Evolutionary conservation across 805 yeast species (phyloP).

Genomic region (Metschnikowia vanudenii): DNA sequence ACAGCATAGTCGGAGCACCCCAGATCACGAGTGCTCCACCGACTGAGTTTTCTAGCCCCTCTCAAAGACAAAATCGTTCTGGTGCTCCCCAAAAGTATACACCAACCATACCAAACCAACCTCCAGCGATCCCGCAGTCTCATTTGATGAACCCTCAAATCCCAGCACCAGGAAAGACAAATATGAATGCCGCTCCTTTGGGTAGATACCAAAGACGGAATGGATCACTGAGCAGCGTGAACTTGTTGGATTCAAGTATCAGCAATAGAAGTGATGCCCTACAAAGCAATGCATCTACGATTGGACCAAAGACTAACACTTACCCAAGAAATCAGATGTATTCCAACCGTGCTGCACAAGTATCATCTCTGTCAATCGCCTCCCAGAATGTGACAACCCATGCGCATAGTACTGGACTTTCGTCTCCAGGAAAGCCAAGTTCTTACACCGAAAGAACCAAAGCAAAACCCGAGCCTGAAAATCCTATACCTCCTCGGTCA

Average conservation of each 20-base stretch:
- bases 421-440: neutral
- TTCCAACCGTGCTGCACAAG: slow-evolving; percentile 15
- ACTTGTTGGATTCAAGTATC: slow-evolving; percentile 6
- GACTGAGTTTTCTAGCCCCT: slow-evolving; percentile 14
- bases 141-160: slow-evolving; percentile 1
- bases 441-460: neutral
- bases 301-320: neutral
- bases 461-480: neutral
- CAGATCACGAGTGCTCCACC: slow-evolving; percentile 9
- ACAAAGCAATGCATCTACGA: neutral
- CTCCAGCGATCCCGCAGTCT: slow-evolving; percentile 6
- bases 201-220: slow-evolving; percentile 9
- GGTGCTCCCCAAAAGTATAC: slow-evolving; percentile 5
- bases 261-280: slow-evolving; percentile 1
- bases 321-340: slow-evolving; percentile 10
- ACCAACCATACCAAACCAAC: neutral
- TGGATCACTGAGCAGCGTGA: slow-evolving; percentile 14
- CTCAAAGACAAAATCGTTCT: slow-evolving; percentile 8
- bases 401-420: neutral
- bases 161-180: neutral
- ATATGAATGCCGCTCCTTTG: slow-evolving; percentile 1
- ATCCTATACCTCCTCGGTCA: neutral
- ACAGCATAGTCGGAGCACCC: slow-evolving; percentile 3
- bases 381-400: slow-evolving; percentile 11
- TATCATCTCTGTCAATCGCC: slow-evolving; percentile 22